These are phyloP conservation scores for Globisporangium alternatum DNA, from an alignment of 352 stramenopile species.

Conservation along the genomic window DNA sequence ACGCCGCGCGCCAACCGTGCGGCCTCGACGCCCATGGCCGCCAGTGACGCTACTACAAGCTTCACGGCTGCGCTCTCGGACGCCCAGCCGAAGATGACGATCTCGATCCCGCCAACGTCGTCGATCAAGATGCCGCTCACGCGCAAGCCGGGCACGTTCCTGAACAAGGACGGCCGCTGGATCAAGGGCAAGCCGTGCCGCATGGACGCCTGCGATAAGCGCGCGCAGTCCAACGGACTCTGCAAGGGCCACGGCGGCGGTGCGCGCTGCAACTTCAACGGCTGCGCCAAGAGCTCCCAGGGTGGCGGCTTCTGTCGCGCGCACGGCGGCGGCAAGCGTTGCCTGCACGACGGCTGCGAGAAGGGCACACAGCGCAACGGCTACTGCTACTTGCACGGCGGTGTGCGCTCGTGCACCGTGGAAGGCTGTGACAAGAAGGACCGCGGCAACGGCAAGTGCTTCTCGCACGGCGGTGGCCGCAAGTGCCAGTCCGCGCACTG, in stretches of 20 bases:
- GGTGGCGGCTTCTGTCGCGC: constrained; percentile 72
- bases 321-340: constrained; percentile 80
- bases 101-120: constrained; percentile 25
- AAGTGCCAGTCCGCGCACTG: constrained; percentile 66
- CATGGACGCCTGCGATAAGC: constrained; percentile 70
- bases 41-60: constrained; percentile 1
- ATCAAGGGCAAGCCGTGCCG: constrained; percentile 85
- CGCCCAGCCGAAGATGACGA: constrained; percentile 16
- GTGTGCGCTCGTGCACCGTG: constrained; percentile 66
- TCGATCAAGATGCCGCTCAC: constrained; percentile 35
- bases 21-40: constrained; percentile 13
- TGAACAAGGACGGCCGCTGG: constrained; percentile 87
- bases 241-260: constrained; percentile 83
- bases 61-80: constrained; percentile 28
- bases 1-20: constrained; percentile 9
- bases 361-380: constrained; percentile 80
- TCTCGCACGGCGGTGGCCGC: constrained; percentile 69
- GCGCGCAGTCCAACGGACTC: constrained; percentile 72
- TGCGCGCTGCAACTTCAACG: constrained; percentile 69
- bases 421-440: constrained; percentile 80
- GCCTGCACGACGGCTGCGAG: constrained; percentile 65
- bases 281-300: constrained; percentile 74
- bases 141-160: constrained; percentile 77
- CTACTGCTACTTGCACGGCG: constrained; percentile 78
- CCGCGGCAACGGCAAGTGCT: constrained; percentile 83